These are phyloP conservation scores for Cordyceps farinosa DNA, from an alignment of 2,329 filamentous ascomycete genomes.

Conservation along the genomic window DNA sequence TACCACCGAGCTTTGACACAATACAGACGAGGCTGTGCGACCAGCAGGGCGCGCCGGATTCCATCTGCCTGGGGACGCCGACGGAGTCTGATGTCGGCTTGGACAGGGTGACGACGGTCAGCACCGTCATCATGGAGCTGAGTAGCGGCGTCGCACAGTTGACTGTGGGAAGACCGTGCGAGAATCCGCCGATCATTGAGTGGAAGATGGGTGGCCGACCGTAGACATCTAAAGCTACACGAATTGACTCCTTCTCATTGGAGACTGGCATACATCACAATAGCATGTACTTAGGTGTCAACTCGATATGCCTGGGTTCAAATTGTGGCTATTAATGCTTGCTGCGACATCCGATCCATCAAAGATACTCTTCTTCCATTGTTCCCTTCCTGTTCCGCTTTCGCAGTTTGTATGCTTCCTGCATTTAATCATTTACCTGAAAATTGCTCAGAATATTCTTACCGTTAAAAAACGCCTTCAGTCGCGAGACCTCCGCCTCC, in stretches of 20 bases:
- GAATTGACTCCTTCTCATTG: not conserved
- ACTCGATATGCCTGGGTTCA: no score
- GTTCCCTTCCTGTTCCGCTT: not conserved
- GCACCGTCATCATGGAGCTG: conserved; percentile 1
- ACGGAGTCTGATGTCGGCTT: not conserved
- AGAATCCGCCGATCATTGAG: not conserved
- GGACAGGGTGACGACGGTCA: conserved; percentile 5
- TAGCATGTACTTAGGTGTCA: no score
- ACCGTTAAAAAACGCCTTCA: not conserved
- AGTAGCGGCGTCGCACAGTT: not conserved
- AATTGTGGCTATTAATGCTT: no score
- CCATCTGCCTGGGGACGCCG: not conserved
- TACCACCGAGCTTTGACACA: not conserved
- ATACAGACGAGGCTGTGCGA: not conserved
- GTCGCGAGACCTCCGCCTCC: not conserved
- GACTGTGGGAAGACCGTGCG: not conserved
- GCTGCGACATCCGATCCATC: no score
- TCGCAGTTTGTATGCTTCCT: not conserved
- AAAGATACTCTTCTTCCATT: no score
- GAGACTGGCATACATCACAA: not conserved
- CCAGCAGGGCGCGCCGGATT: not conserved
- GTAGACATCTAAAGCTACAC: not conserved
- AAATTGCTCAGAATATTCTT: not conserved
- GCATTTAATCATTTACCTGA: not conserved
- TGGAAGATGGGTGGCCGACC: not conserved